A percentile compares a stretch with the other conserved stretches of the same genome.
Evolutionary conservation across 2,329 filamentous ascomycete species (phyloP).

Genomic region (Monosporascus sp.): DNA sequence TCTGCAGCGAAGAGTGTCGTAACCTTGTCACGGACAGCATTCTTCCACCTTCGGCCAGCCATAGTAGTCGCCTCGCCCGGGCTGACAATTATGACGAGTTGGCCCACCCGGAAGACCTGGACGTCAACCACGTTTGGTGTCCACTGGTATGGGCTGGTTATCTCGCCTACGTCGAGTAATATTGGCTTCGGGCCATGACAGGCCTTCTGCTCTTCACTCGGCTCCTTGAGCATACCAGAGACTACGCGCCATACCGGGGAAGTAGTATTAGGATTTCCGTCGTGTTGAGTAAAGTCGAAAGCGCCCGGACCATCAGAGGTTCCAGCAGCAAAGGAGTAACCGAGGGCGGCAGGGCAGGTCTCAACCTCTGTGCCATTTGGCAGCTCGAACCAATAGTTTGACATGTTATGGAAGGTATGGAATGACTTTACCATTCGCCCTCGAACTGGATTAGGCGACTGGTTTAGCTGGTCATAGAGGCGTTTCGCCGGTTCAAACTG

Average conservation of each 20-base stretch:
- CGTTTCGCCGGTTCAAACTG: constrained; percentile 48
- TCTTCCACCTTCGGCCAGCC: constrained; percentile 82
- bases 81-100: constrained; percentile 76
- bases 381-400: constrained; percentile 66
- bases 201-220: constrained; percentile 61
- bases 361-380: constrained; percentile 64
- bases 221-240: constrained; percentile 64
- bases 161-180: constrained; percentile 80
- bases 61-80: constrained; percentile 90
- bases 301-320: constrained; percentile 87
- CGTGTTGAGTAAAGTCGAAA: constrained; percentile 90
- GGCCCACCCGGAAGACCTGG: constrained; percentile 77
- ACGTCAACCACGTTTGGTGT: constrained; percentile 88
- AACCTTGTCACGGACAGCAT: constrained; percentile 56
- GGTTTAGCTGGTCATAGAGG: constrained; percentile 48
- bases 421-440: constrained; percentile 71
- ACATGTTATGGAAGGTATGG: constrained; percentile 81
- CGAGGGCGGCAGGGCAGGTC: constrained; percentile 83
- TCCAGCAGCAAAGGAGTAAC: constrained; percentile 88
- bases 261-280: constrained; percentile 60
- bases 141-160: constrained; percentile 77
- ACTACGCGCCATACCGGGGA: constrained; percentile 75
- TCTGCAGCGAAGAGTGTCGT: constrained; percentile 38
- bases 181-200: constrained; percentile 84
- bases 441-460: constrained; percentile 43